Evolutionary conservation across 75 land plant genomes (phyloP).

Genomic region (Cryptomeria japonica): DNA sequence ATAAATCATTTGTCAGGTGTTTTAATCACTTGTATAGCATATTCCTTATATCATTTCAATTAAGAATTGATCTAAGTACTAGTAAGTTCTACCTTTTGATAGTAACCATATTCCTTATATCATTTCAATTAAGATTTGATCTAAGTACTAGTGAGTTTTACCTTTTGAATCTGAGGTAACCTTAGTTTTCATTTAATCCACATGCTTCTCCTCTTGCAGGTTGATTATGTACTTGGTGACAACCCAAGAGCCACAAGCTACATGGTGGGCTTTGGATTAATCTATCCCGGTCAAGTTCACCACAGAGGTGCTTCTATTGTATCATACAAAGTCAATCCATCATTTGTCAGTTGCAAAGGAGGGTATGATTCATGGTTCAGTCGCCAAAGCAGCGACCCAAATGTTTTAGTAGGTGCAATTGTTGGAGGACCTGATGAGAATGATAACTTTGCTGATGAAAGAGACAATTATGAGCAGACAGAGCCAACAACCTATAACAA

Average conservation of each 20-base stretch:
- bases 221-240: constrained; percentile 42
- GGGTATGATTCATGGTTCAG: constrained; percentile 32
- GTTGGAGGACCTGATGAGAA: constrained; percentile 54
- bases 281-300: constrained; percentile 32
- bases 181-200: neutral
- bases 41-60: neutral
- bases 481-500: constrained; percentile 38
- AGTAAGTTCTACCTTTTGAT: neutral
- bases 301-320: constrained; percentile 44
- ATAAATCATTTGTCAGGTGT: neutral
- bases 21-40: neutral
- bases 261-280: constrained; percentile 38
- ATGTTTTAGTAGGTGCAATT: constrained; percentile 30
- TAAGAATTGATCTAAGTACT: neutral
- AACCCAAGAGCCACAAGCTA: constrained; percentile 46
- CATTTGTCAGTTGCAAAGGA: constrained; percentile 29
- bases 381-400: constrained; percentile 21
- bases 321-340: constrained; percentile 15
- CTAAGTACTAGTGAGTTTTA: neutral
- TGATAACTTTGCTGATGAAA: constrained; percentile 31
- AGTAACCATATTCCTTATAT: neutral
- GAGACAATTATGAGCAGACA: constrained; percentile 29
- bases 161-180: neutral
- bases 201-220: constrained; percentile 7
- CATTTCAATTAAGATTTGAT: neutral